Percentiles rank a stretch among this genome's conserved stretches.
These are phyloP conservation scores for Cucumis cinereus DNA, from an alignment of 306 rosid species.

Conservation along the genomic window DNA sequence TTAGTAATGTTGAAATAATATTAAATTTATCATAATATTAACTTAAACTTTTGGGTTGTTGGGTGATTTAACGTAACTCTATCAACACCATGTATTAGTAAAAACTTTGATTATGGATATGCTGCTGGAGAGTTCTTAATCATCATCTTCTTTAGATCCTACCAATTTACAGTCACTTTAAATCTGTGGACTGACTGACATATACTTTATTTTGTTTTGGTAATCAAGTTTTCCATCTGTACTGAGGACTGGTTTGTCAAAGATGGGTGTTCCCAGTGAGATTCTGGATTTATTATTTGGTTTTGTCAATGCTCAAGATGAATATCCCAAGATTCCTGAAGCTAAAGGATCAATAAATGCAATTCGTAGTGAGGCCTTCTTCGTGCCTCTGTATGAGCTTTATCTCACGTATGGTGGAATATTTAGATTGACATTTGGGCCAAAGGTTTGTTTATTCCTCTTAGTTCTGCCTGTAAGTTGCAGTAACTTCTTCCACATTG, in stretches of 20 bases:
- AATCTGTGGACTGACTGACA: not conserved
- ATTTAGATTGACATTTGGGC: conserved; percentile 84
- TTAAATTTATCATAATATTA: too few relatives aligned
- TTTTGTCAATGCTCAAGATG: conserved; percentile 25
- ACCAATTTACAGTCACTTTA: not conserved
- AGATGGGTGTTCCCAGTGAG: conserved; percentile 59
- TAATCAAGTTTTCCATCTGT: conserved; percentile 40
- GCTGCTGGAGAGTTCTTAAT: not conserved
- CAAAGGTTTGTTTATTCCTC: conserved; percentile 68
- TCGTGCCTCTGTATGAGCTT: conserved; percentile 80
- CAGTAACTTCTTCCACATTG: not conserved
- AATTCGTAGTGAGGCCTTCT: conserved; percentile 71
- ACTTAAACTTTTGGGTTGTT: too few relatives aligned
- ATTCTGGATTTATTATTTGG: conserved; percentile 40
- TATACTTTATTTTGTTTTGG: conserved; percentile 18
- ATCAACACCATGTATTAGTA: not conserved
- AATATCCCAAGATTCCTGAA: conserved; percentile 56
- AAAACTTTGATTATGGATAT: not conserved
- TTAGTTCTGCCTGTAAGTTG: not conserved
- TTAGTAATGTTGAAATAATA: too few relatives aligned
- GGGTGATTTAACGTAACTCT: not conserved
- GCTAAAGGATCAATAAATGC: conserved; percentile 68
- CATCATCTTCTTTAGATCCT: not conserved
- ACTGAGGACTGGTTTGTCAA: conserved; percentile 44
- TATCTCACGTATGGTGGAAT: conserved; percentile 84